Evolutionary conservation across 345 rosid genomes (phyloP).

Genomic region (Syzygium grande): DNA sequence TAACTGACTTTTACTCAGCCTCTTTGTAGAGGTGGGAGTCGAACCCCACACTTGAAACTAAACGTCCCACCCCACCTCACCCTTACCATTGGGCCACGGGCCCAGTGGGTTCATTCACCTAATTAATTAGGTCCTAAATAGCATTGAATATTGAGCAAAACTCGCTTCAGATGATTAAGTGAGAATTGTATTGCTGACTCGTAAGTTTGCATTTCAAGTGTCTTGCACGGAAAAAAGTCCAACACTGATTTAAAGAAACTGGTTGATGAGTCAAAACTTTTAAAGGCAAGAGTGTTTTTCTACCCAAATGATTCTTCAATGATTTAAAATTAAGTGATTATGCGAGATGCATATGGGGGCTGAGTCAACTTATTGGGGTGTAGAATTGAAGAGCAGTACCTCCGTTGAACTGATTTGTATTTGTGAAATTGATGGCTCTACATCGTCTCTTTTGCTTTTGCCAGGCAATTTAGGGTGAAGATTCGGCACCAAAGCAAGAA

Average conservation of each 20-base stretch:
- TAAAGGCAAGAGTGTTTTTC: background rate
- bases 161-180: background rate
- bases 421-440: background rate
- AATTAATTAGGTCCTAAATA: background rate
- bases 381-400: background rate
- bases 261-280: background rate
- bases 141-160: background rate
- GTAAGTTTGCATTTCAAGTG: background rate
- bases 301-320: background rate
- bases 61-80: background rate
- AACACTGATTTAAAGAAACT: background rate
- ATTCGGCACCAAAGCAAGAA: conserved; percentile 62
- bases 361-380: background rate
- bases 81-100: background rate
- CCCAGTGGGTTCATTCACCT: background rate
- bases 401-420: background rate
- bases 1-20: background rate
- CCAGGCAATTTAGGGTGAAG: conserved; percentile 48
- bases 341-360: background rate
- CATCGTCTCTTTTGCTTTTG: background rate
- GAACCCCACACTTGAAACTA: background rate
- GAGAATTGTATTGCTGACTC: background rate
- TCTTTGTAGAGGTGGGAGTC: background rate
- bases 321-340: background rate
- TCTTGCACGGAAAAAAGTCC: background rate